phyloP scores from a whole-genome alignment of 257 asterid species.

The Salvia rosmarinus region DNA sequence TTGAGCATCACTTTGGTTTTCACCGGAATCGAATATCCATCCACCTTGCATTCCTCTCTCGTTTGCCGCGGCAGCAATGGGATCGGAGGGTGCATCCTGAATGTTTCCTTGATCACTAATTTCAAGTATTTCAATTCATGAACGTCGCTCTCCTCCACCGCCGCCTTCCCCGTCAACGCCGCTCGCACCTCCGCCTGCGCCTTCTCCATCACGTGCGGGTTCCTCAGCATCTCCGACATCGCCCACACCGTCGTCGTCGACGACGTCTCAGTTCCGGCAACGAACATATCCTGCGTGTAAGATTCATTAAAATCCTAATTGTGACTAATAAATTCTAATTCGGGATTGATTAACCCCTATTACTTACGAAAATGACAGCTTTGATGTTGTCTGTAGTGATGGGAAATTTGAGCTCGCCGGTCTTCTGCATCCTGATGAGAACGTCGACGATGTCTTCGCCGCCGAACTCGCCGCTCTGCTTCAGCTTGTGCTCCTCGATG shows the following conservation, averaged over 20 bases:
- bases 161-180: conserved; percentile 29
- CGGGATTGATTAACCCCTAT: no score
- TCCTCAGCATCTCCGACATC: neutral
- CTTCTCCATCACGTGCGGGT: conserved; percentile 32
- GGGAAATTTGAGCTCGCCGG: conserved; percentile 23
- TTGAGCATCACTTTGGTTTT: neutral
- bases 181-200: conserved; percentile 31
- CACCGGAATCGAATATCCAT: neutral
- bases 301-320: no score
- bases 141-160: conserved; percentile 27
- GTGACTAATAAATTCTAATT: no score
- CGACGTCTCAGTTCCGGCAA: no score
- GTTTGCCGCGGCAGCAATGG: neutral
- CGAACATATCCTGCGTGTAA: no score
- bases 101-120: conserved; percentile 39
- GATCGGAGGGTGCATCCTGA: conserved; percentile 11
- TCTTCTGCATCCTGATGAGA: conserved; percentile 35
- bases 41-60: neutral
- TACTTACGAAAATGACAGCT: conserved; percentile 39
- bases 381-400: conserved; percentile 29
- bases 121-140: conserved; percentile 28
- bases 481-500: conserved; percentile 34
- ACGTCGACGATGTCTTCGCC: conserved; percentile 43
- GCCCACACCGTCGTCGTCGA: no score
- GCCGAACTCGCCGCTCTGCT: conserved; percentile 31